Conservation (phyloP, 495 filamentous ascomycete species). For the Aspergillus biplanus region DNA sequence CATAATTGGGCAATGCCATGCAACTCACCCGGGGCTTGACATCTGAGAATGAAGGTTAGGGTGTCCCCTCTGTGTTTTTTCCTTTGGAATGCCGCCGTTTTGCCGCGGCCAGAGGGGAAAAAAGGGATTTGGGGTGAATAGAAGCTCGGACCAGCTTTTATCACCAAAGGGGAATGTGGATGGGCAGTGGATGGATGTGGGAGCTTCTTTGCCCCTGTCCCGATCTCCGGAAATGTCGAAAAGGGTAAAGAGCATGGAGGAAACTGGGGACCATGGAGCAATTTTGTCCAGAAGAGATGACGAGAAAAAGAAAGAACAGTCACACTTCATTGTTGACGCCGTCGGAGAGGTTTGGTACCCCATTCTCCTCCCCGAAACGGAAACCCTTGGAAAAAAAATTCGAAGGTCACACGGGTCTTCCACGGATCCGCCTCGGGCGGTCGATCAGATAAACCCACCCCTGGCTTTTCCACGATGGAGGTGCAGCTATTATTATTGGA, state of each 20-base stretch:
- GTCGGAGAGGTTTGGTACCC: neutral
- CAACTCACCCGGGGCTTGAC: no score
- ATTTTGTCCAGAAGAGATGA: neutral
- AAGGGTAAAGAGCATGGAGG: neutral
- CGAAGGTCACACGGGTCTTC: constrained; percentile 5
- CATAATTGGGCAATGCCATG: no score
- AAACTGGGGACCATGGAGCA: neutral
- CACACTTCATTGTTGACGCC: neutral
- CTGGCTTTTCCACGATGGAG: neutral
- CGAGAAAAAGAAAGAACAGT: neutral
- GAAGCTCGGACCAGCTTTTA: neutral
- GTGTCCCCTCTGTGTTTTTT: no score
- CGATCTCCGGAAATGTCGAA: neutral
- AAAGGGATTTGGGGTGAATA: neutral
- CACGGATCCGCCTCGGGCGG: neutral
- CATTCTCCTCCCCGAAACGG: constrained; percentile 4
- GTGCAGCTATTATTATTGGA: neutral
- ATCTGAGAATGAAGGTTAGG: no score
- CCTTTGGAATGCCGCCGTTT: neutral
- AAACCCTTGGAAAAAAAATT: neutral
- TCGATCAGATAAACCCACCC: constrained; percentile 3
- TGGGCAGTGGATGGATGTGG: neutral
- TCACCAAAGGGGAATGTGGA: neutral
- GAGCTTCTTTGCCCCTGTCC: neutral
- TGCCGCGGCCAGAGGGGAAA: neutral